A percentile compares a stretch with the other conserved stretches of the same genome.
Evolutionary conservation across 2,329 filamentous ascomycete genomes (phyloP).

Genomic region (Hirsutella thompsonii): DNA sequence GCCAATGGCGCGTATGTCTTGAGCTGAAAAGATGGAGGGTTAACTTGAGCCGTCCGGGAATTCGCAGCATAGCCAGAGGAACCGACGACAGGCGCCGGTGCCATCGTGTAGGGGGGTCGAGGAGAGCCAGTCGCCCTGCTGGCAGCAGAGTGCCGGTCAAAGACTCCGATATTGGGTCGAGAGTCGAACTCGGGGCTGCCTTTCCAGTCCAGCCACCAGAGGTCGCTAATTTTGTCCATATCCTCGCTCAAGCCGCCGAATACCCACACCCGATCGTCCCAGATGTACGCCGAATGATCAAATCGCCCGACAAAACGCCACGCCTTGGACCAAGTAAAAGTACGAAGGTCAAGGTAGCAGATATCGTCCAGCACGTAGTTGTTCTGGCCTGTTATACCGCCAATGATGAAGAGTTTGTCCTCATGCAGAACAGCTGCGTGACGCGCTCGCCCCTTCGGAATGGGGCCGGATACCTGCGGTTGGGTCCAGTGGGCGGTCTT

Average conservation of each 20-base stretch:
- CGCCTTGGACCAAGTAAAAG: slow-evolving; percentile 90
- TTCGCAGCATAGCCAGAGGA: slow-evolving; percentile 55
- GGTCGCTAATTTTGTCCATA: slow-evolving; percentile 91
- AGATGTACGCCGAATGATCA: slow-evolving; percentile 91
- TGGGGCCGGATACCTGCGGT: slow-evolving; percentile 69
- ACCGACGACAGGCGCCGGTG: slow-evolving; percentile 37
- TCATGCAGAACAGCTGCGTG: slow-evolving; percentile 92
- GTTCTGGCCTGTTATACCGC: slow-evolving; percentile 87
- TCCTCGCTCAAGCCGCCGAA: slow-evolving; percentile 91
- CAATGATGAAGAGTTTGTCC: slow-evolving; percentile 90
- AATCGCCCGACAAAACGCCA: slow-evolving; percentile 95
- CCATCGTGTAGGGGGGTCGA: slow-evolving; percentile 36
- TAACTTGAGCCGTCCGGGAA: slow-evolving; percentile 53
- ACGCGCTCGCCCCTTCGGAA: slow-evolving; percentile 80
- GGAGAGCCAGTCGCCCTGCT: slow-evolving; percentile 35
- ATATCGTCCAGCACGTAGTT: slow-evolving; percentile 92
- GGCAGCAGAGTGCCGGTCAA: slow-evolving; percentile 31
- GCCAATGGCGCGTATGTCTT: slow-evolving; percentile 71
- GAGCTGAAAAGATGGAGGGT: slow-evolving; percentile 51
- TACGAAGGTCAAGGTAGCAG: slow-evolving; percentile 92
- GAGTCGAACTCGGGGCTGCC: slow-evolving; percentile 76
- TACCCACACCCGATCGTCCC: slow-evolving; percentile 85
- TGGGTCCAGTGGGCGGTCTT: slow-evolving; percentile 93
- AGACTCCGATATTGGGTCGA: slow-evolving; percentile 41
- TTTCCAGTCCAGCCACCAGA: slow-evolving; percentile 96